Conservation (phyloP, 805 yeast species). For the Metschnikowia chrysomelidarum region DNA sequence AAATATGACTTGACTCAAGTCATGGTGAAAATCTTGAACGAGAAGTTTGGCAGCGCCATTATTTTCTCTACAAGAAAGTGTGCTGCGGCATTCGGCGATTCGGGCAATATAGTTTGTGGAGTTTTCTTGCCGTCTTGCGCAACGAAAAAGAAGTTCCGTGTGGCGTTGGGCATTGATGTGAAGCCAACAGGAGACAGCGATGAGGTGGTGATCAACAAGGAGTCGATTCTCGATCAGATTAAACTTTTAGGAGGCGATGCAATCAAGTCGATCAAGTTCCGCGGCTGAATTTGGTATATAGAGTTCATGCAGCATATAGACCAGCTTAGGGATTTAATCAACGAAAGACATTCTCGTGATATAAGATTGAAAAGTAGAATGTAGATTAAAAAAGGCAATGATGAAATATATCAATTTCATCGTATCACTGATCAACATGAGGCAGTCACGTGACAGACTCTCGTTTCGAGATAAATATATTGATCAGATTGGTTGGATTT, state of each 20-base stretch:
- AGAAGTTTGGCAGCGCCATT: constrained; percentile 63
- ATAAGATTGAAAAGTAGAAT: too few relatives aligned
- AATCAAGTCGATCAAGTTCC: constrained; percentile 38
- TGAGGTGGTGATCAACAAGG: constrained; percentile 63
- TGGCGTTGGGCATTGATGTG: constrained; percentile 71
- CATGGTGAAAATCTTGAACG: constrained; percentile 57
- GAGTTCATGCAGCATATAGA: not conserved
- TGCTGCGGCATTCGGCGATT: constrained; percentile 52
- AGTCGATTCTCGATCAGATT: constrained; percentile 73
- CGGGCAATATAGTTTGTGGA: constrained; percentile 71
- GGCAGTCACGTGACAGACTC: too few relatives aligned
- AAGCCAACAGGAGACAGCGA: constrained; percentile 55
- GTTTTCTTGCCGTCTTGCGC: constrained; percentile 69
- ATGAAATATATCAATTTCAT: too few relatives aligned
- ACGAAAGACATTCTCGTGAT: too few relatives aligned
- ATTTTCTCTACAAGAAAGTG: constrained; percentile 65
- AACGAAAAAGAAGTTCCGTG: constrained; percentile 68
- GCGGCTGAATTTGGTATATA: constrained; percentile 17
- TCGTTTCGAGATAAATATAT: too few relatives aligned
- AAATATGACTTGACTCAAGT: constrained; percentile 61
- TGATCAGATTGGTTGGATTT: too few relatives aligned
- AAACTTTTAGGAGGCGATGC: constrained; percentile 66
- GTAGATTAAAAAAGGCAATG: too few relatives aligned
- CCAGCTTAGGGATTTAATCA: too few relatives aligned
- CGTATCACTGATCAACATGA: too few relatives aligned